Conservation (phyloP, 2,329 filamentous ascomycete genomes). For the Scedosporium apiospermum region DNA sequence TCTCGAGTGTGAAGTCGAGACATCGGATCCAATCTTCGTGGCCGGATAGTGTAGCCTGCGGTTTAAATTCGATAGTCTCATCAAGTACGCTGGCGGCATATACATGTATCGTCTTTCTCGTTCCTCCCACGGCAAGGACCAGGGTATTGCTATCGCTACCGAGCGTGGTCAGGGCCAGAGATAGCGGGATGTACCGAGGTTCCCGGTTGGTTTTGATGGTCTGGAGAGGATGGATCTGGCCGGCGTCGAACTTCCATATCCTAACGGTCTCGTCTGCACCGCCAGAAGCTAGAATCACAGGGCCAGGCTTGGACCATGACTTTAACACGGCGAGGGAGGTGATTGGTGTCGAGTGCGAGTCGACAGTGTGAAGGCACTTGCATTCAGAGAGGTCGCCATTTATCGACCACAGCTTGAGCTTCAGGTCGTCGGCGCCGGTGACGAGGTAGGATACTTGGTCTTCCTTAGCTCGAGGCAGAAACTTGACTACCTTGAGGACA, state of each 20-base stretch:
- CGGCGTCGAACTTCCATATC: slow-evolving; percentile 56
- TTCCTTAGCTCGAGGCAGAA: slow-evolving; percentile 46
- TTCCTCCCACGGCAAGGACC: slow-evolving; percentile 78
- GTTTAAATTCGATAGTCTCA: slow-evolving; percentile 44
- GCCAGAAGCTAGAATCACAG: slow-evolving; percentile 61
- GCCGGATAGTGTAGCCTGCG: slow-evolving; percentile 70
- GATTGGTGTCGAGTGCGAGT: slow-evolving; percentile 63
- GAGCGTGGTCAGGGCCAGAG: slow-evolving; percentile 59
- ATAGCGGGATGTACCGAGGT: slow-evolving; percentile 74
- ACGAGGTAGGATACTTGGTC: slow-evolving; percentile 51
- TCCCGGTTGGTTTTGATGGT: slow-evolving; percentile 52
- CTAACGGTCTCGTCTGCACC: slow-evolving; percentile 66
- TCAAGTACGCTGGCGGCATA: slow-evolving; percentile 47
- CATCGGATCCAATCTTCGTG: slow-evolving; percentile 95
- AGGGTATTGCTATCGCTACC: slow-evolving; percentile 40
- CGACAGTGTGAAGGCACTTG: slow-evolving; percentile 39
- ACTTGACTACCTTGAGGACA: slow-evolving; percentile 74
- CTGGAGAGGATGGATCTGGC: slow-evolving; percentile 48
- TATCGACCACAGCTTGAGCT: slow-evolving; percentile 57
- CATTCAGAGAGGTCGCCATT: slow-evolving; percentile 16
- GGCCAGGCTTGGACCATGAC: slow-evolving; percentile 16
- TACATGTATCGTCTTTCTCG: slow-evolving; percentile 71
- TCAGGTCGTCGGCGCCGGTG: slow-evolving; percentile 74
- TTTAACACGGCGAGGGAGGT: slow-evolving; percentile 52
- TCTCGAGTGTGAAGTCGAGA: slow-evolving; percentile 65